Percentiles rank a stretch among this genome's conserved stretches.
These are phyloP conservation scores for Metschnikowia baotianmanensis DNA, from an alignment of 805 yeast species.

Conservation along the genomic window DNA sequence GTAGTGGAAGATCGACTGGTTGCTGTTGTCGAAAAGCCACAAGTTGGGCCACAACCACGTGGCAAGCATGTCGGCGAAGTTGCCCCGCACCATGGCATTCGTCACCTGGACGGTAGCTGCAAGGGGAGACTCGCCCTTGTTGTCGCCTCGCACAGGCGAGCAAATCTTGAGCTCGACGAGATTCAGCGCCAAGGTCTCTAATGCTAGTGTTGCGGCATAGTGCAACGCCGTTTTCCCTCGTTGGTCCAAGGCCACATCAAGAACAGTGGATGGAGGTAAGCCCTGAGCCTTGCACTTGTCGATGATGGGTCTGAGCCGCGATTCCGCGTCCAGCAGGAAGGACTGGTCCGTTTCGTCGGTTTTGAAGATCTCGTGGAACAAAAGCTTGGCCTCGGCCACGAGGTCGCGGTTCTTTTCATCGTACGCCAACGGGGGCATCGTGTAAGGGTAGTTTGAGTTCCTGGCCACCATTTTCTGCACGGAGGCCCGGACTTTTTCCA, in stretches of 20 bases:
- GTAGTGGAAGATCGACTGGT: constrained; percentile 83
- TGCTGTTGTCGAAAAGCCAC: constrained; percentile 52
- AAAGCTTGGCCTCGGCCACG: constrained; percentile 31
- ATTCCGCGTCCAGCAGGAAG: constrained; percentile 23
- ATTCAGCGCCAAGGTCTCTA: constrained; percentile 32
- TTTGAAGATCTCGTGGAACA: constrained; percentile 37
- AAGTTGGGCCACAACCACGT: constrained; percentile 60
- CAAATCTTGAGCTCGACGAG: constrained; percentile 35
- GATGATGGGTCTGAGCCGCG: constrained; percentile 24
- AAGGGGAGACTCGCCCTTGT: constrained; percentile 33
- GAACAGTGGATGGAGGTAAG: constrained; percentile 11
- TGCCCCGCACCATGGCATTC: constrained; percentile 73
- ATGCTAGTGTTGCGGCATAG: constrained; percentile 42
- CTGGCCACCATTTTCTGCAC: constrained; percentile 9
- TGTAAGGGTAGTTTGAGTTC: constrained; percentile 47
- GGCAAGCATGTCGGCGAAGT: constrained; percentile 69
- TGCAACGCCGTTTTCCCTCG: constrained; percentile 43
- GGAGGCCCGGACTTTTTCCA: background rate
- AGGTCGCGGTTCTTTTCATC: constrained; percentile 30
- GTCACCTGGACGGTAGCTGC: constrained; percentile 80
- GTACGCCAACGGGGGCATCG: constrained; percentile 45
- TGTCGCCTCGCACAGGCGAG: constrained; percentile 40
- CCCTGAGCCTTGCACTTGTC: constrained; percentile 15
- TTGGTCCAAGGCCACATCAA: constrained; percentile 39
- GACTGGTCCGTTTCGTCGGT: constrained; percentile 24